phyloP scores from a whole-genome alignment of 2,329 filamentous ascomycete species.

The Cryphonectria radicalis region DNA sequence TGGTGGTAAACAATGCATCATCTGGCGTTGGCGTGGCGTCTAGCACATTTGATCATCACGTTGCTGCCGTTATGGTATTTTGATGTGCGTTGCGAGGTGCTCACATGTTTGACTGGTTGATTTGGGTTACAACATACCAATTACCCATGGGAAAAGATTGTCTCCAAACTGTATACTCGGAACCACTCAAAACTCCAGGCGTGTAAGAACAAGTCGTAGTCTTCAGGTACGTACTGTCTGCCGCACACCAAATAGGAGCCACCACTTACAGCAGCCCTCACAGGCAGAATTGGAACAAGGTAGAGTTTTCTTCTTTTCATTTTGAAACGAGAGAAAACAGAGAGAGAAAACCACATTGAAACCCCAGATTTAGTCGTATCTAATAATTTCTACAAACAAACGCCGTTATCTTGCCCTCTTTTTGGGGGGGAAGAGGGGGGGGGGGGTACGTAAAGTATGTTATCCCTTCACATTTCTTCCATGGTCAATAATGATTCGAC shows the following conservation, averaged over 20 bases:
- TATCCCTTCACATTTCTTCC: background rate
- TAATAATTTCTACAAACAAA: background rate
- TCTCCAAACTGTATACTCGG: background rate
- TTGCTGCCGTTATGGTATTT: background rate
- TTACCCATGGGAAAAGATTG: background rate
- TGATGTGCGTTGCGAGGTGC: background rate
- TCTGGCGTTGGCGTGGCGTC: slow-evolving; percentile 21
- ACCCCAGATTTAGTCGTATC: background rate
- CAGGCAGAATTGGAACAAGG: background rate
- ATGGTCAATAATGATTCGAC: background rate
- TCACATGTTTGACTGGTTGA: background rate
- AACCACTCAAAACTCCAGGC: background rate
- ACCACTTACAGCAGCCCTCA: background rate
- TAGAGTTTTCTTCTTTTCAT: background rate
- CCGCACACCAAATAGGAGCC: background rate
- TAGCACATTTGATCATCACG: background rate
- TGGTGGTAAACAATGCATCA: slow-evolving; percentile 2
- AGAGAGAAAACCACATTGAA: background rate
- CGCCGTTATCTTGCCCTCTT: too few species aligned
- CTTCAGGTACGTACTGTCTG: background rate
- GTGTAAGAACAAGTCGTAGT: too few species aligned
- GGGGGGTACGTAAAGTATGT: too few species aligned
- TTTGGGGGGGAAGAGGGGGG: too few species aligned
- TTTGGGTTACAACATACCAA: too few species aligned
- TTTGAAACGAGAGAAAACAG: background rate